Percentiles rank a stretch among this genome's conserved stretches.
Conservation (phyloP, 306 rosid genomes). For the Vicia villosa region DNA sequence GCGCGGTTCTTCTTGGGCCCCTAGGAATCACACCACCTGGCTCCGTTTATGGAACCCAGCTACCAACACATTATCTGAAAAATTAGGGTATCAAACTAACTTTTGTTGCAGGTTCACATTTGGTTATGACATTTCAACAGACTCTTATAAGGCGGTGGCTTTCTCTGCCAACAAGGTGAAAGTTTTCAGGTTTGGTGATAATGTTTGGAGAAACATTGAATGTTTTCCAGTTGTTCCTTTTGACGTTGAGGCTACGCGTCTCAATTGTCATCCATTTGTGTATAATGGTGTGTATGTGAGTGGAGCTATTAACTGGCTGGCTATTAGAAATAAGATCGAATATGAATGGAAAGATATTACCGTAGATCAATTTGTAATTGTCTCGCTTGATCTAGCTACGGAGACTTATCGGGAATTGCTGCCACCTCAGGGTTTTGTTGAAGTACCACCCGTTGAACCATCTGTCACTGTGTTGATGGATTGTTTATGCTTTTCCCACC, state of each 20-base stretch:
- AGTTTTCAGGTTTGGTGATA: neutral
- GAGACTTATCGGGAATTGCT: neutral
- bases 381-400: neutral
- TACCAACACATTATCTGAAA: neutral
- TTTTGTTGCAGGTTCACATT: neutral
- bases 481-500: no score
- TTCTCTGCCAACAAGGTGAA: neutral
- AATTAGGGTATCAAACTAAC: neutral
- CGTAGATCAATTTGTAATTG: no score
- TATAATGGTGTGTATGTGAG: neutral
- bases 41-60: neutral
- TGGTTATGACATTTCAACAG: neutral
- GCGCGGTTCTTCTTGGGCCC: neutral
- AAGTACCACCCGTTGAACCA: no score
- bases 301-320: neutral
- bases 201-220: neutral
- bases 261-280: neutral
- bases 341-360: neutral
- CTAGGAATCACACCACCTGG: neutral
- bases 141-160: constrained; percentile 5
- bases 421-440: neutral
- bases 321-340: neutral
- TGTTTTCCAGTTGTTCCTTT: neutral
- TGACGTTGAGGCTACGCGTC: neutral
- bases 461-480: no score